Conservation (phyloP, 2,329 filamentous ascomycete species). For the Monilinia vaccinii-corymbosi region DNA sequence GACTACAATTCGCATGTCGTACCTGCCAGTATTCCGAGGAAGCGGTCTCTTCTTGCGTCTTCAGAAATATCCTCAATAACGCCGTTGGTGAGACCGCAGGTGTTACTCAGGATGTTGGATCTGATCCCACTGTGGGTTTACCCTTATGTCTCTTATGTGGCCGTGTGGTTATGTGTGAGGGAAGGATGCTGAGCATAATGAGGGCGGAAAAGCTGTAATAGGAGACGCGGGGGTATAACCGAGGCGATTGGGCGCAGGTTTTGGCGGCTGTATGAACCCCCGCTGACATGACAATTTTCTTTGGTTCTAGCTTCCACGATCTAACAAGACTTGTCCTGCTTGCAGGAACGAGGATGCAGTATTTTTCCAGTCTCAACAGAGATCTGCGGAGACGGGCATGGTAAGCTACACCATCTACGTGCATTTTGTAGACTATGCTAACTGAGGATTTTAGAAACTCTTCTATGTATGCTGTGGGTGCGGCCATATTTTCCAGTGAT, state of each 20-base stretch:
- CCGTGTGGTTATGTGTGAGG: constrained; percentile 34
- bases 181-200: not conserved
- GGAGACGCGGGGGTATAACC: constrained; percentile 2
- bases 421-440: not conserved
- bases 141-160: constrained; percentile 41
- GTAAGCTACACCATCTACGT: constrained; percentile 43
- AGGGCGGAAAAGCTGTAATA: not conserved
- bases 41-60: constrained; percentile 83
- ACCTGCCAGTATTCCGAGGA: constrained; percentile 89
- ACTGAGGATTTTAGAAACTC: constrained; percentile 55
- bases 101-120: constrained; percentile 93
- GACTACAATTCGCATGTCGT: constrained; percentile 89
- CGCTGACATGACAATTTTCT: constrained; percentile 34
- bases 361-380: constrained; percentile 98
- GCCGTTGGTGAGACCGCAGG: constrained; percentile 91
- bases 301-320: constrained; percentile 71
- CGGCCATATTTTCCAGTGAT: constrained; percentile 69
- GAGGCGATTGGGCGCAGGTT: not conserved
- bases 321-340: constrained; percentile 74
- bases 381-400: constrained; percentile 96
- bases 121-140: constrained; percentile 94
- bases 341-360: constrained; percentile 87
- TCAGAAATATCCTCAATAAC: constrained; percentile 87
- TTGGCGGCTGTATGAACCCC: constrained; percentile 14
- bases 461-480: constrained; percentile 93